A percentile compares a stretch with the other conserved stretches of the same genome.
Evolutionary conservation across 148 eudicot species (phyloP).

Genomic region (Diospyros lotus): DNA sequence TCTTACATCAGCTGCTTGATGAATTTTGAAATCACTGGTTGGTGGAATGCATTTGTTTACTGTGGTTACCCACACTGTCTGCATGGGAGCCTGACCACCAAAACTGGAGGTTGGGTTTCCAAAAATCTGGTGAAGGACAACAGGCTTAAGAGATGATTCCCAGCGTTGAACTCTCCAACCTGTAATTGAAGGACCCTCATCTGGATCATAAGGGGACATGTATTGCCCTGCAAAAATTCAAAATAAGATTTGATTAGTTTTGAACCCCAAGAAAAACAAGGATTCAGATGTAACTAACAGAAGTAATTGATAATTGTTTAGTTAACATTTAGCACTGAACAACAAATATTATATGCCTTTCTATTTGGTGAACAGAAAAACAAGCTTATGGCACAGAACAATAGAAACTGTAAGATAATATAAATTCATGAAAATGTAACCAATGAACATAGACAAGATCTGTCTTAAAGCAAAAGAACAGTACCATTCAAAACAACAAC

Average conservation of each 20-base stretch:
- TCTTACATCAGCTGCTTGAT: conserved; percentile 38
- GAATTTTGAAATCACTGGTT: conserved; percentile 54
- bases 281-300: not conserved
- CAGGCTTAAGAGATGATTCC: conserved; percentile 95
- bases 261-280: conserved; percentile 10
- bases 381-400: not conserved
- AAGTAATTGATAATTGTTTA: not conserved
- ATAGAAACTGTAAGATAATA: not conserved
- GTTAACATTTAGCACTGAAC: not conserved
- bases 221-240: conserved; percentile 66
- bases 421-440: not conserved
- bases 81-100: conserved; percentile 95
- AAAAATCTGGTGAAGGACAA: conserved; percentile 94
- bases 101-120: conserved; percentile 91
- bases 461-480: not conserved
- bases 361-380: not conserved
- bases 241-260: conserved; percentile 9
- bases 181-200: conserved; percentile 96
- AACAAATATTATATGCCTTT: not conserved
- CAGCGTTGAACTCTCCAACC: conserved; percentile 99
- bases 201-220: conserved; percentile 99
- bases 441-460: not conserved
- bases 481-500: not conserved
- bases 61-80: conserved; percentile 96
- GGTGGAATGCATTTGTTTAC: conserved; percentile 87